A percentile compares a stretch with the other conserved stretches of the same genome.
These are phyloP conservation scores for Panaeolus papilionaceus DNA, from an alignment of 768 basidiomycete species.

Conservation along the genomic window DNA sequence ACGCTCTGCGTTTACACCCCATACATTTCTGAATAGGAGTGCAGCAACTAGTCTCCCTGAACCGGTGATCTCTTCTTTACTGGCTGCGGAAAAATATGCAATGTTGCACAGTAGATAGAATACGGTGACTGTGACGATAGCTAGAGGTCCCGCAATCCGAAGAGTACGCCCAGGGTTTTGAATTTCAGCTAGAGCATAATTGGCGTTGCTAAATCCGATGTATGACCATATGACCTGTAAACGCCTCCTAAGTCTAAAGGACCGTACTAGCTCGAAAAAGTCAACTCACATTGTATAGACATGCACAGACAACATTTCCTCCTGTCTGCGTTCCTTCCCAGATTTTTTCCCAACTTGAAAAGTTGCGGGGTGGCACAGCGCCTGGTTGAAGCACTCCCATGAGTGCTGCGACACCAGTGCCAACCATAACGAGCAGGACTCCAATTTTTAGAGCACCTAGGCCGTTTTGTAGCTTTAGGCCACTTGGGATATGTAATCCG, in stretches of 20 bases:
- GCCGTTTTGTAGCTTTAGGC: constrained; percentile 64
- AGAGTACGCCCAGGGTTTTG: constrained; percentile 69
- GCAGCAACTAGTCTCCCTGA: constrained; percentile 68
- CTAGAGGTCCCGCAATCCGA: constrained; percentile 67
- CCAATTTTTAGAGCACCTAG: constrained; percentile 64
- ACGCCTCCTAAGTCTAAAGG: neutral
- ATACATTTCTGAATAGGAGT: constrained; percentile 70
- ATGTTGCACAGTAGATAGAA: constrained; percentile 68
- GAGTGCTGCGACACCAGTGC: constrained; percentile 55
- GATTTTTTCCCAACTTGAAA: constrained; percentile 29
- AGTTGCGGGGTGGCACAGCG: constrained; percentile 40
- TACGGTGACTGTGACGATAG: constrained; percentile 56
- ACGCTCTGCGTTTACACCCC: constrained; percentile 58
- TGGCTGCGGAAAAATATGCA: constrained; percentile 70
- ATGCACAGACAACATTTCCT: constrained; percentile 55
- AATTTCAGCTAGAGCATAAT: constrained; percentile 71
- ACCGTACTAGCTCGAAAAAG: neutral
- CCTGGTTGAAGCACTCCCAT: constrained; percentile 34
- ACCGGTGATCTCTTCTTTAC: constrained; percentile 64
- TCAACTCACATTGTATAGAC: constrained; percentile 53
- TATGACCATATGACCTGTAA: constrained; percentile 53
- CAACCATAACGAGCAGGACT: constrained; percentile 52
- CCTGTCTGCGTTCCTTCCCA: constrained; percentile 51
- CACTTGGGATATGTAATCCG: constrained; percentile 53
- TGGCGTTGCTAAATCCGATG: constrained; percentile 69